phyloP scores from a whole-genome alignment of 2,329 filamentous ascomycete species.

The Zymoseptoria passerinii region DNA sequence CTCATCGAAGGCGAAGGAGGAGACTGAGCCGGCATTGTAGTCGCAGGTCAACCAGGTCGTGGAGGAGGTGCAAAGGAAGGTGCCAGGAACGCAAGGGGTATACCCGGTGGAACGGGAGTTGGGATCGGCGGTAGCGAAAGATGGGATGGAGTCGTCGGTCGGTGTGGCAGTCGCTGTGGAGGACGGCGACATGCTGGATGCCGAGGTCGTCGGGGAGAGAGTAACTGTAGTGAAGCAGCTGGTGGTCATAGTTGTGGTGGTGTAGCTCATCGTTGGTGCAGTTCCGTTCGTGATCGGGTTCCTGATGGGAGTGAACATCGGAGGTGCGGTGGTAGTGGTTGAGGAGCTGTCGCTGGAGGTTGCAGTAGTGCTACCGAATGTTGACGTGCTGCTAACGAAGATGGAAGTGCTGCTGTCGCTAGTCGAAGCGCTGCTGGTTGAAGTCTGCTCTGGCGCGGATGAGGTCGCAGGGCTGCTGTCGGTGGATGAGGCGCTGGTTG shows the following conservation, averaged over 20 bases:
- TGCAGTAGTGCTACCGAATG: not conserved
- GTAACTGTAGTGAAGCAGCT: conserved; percentile 17
- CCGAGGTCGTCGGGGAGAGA: conserved; percentile 12
- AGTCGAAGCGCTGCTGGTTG: not conserved
- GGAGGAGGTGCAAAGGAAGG: conserved; percentile 33
- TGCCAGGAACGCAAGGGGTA: conserved; percentile 32
- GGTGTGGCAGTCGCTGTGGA: not conserved
- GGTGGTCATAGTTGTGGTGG: conserved; percentile 4
- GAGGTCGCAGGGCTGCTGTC: not conserved
- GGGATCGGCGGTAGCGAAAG: conserved; percentile 24
- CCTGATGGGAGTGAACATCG: no score
- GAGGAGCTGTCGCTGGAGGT: no score
- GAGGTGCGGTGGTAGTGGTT: no score
- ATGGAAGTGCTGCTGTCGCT: not conserved
- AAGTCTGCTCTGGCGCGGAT: not conserved
- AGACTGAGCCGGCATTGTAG: conserved; percentile 20
- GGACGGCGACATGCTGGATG: conserved; percentile 4
- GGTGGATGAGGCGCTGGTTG: not conserved
- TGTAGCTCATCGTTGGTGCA: not conserved
- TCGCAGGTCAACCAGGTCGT: conserved; percentile 32
- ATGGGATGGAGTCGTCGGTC: not conserved
- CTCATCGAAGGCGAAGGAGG: conserved; percentile 2
- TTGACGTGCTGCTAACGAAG: not conserved
- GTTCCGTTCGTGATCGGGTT: no score
- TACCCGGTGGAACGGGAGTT: conserved; percentile 14